Percentiles rank a stretch among this genome's conserved stretches.
Conservation (phyloP, 1,139 yeast species). For the Zhuliangozyma blackwelliae region DNA sequence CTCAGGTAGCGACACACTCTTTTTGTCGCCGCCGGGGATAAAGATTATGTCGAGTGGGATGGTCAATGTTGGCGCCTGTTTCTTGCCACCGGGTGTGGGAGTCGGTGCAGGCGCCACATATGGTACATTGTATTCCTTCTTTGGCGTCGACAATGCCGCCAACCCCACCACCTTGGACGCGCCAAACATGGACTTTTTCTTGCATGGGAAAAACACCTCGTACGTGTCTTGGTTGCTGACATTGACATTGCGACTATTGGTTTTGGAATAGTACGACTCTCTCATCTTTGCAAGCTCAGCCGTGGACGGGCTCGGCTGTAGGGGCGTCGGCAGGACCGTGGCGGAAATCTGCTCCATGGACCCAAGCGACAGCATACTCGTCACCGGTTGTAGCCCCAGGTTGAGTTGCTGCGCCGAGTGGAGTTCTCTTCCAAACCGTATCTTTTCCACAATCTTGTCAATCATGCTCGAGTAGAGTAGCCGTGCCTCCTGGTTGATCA, state of each 20-base stretch:
- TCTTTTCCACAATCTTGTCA: slow-evolving; percentile 21
- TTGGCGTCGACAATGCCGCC: slow-evolving; percentile 30
- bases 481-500: slow-evolving; percentile 33
- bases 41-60: slow-evolving; percentile 29
- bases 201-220: slow-evolving; percentile 31
- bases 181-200: slow-evolving; percentile 30
- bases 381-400: slow-evolving; percentile 5
- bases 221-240: slow-evolving; percentile 13
- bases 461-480: slow-evolving; percentile 25
- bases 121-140: slow-evolving; percentile 20
- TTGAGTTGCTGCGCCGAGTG: slow-evolving; percentile 2
- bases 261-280: slow-evolving; percentile 25
- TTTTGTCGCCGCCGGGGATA: slow-evolving; percentile 16
- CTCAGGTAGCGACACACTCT: slow-evolving; percentile 22
- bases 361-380: slow-evolving; percentile 5
- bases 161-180: slow-evolving; percentile 30
- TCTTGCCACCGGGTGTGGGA: slow-evolving; percentile 1
- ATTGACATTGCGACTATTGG: slow-evolving; percentile 6
- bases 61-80: slow-evolving; percentile 12
- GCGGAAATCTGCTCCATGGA: not conserved
- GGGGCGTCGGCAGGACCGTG: not conserved
- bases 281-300: slow-evolving; percentile 27
- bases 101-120: slow-evolving; percentile 14
- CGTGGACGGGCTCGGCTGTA: slow-evolving; percentile 18
- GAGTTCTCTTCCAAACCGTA: slow-evolving; percentile 21